These are phyloP conservation scores for Acmispon strigosus DNA, from an alignment of 306 rosid genomes.

Conservation along the genomic window DNA sequence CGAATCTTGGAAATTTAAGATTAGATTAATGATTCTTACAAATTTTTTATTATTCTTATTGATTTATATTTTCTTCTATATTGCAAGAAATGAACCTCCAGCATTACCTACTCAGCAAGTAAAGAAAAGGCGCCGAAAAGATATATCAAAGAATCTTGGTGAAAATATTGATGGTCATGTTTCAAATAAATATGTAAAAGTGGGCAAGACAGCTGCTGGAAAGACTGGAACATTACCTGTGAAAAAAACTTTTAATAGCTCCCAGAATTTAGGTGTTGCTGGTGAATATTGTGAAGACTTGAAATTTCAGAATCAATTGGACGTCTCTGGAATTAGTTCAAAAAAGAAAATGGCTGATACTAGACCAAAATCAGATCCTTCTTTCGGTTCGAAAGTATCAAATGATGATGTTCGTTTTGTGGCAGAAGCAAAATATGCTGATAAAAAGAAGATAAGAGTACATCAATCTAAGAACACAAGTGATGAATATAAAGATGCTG, in stretches of 20 bases:
- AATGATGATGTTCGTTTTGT: conserved; percentile 43
- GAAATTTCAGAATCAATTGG: conserved; percentile 49
- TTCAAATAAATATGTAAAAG: conserved; percentile 54
- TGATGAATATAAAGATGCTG: conserved; percentile 62
- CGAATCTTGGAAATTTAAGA: neutral
- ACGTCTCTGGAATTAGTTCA: conserved; percentile 38
- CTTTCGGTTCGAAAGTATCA: conserved; percentile 43
- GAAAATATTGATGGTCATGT: conserved; percentile 45
- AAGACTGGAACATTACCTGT: conserved; percentile 40
- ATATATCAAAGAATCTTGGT: conserved; percentile 51
- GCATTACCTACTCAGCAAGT: conserved; percentile 74
- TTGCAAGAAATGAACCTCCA: conserved; percentile 45
- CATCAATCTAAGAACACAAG: conserved; percentile 44
- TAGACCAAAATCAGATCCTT: conserved; percentile 42
- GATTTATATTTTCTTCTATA: conserved; percentile 13
- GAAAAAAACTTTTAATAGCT: conserved; percentile 41
- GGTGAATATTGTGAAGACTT: conserved; percentile 39
- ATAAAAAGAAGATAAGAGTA: conserved; percentile 50
- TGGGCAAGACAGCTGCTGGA: conserved; percentile 51
- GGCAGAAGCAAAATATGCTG: conserved; percentile 47
- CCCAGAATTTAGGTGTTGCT: conserved; percentile 39
- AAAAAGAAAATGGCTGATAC: conserved; percentile 59
- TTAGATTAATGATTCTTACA: neutral
- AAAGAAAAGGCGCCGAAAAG: conserved; percentile 92
- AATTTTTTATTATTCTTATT: neutral